Base-by-base conservation (phyloP, 805 yeast genomes). In the Starmerella vaccinii region DNA sequence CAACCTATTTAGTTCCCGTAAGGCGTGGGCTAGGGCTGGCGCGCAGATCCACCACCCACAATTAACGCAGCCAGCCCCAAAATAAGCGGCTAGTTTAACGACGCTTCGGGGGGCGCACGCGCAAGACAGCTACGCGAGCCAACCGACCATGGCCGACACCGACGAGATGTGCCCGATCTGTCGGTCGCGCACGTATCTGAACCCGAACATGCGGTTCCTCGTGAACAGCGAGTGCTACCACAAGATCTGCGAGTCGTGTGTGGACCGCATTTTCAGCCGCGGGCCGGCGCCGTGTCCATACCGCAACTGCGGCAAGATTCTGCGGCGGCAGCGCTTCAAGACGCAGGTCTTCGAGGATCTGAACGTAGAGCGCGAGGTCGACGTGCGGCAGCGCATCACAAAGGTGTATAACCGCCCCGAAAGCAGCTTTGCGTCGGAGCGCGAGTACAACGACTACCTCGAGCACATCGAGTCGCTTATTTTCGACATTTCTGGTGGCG, bases 211-310 rank as follows among this genome's bases (percentile, higher is more conserved):
- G 82, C 80, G 76, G 57, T 90, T 92, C 63, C 76, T 90, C 49
- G 88, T 92, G 57, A 92, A 92, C 61, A 95, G 97, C 0, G 98
- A 92, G 66, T 92, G 99, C 68, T 92, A 92, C 64, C 99, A 92
- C 65, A 90, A 87, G 72, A 90, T 92, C 66, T 92, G 99, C 69
- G 97, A 68, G 53, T 80, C 95, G 1, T 92, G 98, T 69, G 97
- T 90, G 39, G 97, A 92, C 66, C 76, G 98, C 57, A 89, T 92
- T 49, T 92, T 85, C 64, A 79, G 95, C 6, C 70, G 84, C 46
- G 99, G 99, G 3, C 98, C 98, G 0, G 92, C 96, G 0, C 92
- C 89, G 19, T 92, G 99, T 65, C 98, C 98, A 1, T 90, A 89
- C 65, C 84, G 88, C 4, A 80, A 82, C 47, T 92, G 99, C 71